Evolutionary conservation across 768 basidiomycete species (phyloP), one percentile per base, ranked within the genome.

Genomic region (Mycena albidolilacea): DNA sequence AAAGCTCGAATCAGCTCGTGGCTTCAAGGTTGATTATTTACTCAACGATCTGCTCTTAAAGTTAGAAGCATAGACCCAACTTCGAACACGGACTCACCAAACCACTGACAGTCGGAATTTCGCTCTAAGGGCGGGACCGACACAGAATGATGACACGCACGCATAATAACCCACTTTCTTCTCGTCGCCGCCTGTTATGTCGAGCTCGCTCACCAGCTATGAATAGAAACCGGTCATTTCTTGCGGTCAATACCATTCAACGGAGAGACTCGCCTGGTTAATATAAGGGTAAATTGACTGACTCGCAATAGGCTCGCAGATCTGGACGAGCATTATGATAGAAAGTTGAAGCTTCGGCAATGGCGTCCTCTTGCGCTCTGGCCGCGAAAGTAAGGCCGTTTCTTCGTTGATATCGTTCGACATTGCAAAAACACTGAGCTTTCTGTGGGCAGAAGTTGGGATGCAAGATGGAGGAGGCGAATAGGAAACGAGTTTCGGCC

Each of bases 261-360:
- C 12, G 17, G 15, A 64, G 9, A 10, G 38, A 44, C 79, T 43
- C 70, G 88, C 90, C 82, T 90, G 87, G 74, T 90, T 90, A 74
- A 92, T 89, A 76, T 90, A 92, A 0, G 91, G 90, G 66, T 89
- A 88, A 48, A 92, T 91, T 17, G 88, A 89, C 69, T 84, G 80
- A n/a, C 87, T 86, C 9, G 87, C 84, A 14, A 91, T 77, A 0
- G 91, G 90, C 77, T 92, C 91, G 48, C 87, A 86, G 35, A 89
- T 63, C 75, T 90, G 85, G 17, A 88, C 74, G 2, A 90, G 75
- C 35, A 90, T 78, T 21, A 87, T 76, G 21, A 91, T 80, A 0
- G 77, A 80, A 39, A 91, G 80, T 74, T 91, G 90, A 37, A 82
- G 63, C 82, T 86, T 86, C 14, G 89, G 89, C 39, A 92, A 78